These are phyloP conservation scores for Trichosanthes truncata DNA, from an alignment of 306 rosid genomes.

Conservation along the genomic window DNA sequence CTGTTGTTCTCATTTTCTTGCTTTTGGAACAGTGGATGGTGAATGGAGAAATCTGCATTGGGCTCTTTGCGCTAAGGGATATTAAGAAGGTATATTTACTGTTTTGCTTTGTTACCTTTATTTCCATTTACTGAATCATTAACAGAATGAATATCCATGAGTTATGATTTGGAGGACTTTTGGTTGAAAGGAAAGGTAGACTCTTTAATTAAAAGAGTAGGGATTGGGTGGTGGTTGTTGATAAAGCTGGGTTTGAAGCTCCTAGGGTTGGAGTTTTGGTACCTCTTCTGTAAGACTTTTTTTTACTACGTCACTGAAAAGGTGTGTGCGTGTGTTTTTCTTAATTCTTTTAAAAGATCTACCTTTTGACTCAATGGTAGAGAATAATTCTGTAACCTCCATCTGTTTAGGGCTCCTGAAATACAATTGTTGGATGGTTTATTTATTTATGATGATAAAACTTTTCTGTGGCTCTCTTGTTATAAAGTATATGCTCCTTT, in stretches of 20 bases:
- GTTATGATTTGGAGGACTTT: neutral
- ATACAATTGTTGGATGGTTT: neutral
- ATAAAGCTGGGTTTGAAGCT: neutral
- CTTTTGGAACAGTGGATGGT: conserved; percentile 86
- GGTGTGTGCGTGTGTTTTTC: neutral
- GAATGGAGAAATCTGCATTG: conserved; percentile 98
- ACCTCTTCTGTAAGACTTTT: neutral
- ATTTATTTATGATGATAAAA: neutral
- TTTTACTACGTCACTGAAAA: neutral
- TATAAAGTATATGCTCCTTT: neutral
- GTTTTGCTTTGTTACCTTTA: neutral
- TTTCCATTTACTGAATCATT: neutral
- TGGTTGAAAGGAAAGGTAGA: neutral
- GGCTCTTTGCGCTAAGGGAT: conserved; percentile 81
- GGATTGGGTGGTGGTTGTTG: neutral
- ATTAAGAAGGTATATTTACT: conserved; percentile 68
- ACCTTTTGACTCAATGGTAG: neutral
- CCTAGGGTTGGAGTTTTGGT: neutral
- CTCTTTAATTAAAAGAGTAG: neutral
- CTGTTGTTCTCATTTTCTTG: conserved; percentile 12
- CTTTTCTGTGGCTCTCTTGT: neutral
- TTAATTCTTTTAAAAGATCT: neutral
- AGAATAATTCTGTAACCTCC: neutral
- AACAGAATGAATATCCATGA: neutral
- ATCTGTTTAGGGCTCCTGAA: neutral